A percentile compares a stretch with the other conserved stretches of the same genome.
Conservation (phyloP, 495 filamentous ascomycete species). For the Xylaria castorea region DNA sequence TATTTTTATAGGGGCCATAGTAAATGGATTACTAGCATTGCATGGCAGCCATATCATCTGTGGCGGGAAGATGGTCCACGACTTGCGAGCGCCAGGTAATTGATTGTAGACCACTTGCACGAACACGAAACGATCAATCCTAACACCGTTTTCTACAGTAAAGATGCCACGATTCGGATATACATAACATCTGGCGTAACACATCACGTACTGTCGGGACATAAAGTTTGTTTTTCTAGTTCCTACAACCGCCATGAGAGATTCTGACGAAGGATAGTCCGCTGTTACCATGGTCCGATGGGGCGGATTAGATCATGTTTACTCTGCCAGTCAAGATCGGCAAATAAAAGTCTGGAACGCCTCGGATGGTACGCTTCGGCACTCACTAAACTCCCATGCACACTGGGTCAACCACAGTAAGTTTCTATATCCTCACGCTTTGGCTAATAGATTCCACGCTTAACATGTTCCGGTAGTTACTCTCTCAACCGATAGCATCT, state of each 20-base stretch:
- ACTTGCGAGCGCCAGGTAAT: conserved; percentile 73
- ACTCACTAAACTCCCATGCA: conserved; percentile 81
- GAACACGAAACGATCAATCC: neutral
- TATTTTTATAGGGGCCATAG: conserved; percentile 67
- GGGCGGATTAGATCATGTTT: conserved; percentile 89
- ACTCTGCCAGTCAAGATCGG: conserved; percentile 91
- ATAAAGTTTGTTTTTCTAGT: conserved; percentile 62
- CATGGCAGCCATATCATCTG: conserved; percentile 94
- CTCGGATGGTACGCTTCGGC: conserved; percentile 74
- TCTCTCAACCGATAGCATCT: conserved; percentile 89
- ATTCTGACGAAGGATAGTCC: conserved; percentile 33
- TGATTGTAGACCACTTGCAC: neutral
- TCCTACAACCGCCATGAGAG: conserved; percentile 1
- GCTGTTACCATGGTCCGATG: conserved; percentile 91
- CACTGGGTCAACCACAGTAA: conserved; percentile 88
- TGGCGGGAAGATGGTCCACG: conserved; percentile 76
- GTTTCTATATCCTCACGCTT: neutral
- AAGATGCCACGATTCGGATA: conserved; percentile 87
- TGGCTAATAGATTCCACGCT: neutral
- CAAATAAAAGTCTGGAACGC: conserved; percentile 92
- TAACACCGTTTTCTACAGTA: conserved; percentile 47
- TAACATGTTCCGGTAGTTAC: conserved; percentile 59
- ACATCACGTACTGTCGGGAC: conserved; percentile 82
- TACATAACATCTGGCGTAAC: conserved; percentile 80
- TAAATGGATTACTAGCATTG: conserved; percentile 86